Evolutionary conservation across 2,329 filamentous ascomycete genomes (phyloP), one percentile per base, ranked within the genome.

Genomic region (Stachybotrys elegans): DNA sequence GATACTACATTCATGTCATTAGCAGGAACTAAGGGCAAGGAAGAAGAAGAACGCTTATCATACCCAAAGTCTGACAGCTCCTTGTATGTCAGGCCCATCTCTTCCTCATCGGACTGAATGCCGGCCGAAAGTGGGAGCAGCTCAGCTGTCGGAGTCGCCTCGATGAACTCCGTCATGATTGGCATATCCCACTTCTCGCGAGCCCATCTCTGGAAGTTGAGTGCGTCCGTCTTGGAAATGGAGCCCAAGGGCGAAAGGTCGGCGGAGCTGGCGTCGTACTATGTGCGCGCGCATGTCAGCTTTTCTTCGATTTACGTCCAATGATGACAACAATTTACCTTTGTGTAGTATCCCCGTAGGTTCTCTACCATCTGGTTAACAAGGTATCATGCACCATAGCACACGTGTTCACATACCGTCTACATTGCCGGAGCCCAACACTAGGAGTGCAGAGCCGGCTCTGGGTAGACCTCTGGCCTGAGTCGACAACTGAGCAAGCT

Each of bases 391-490:
- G n/a, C n/a, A n/a, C n/a, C n/a, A n/a, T 42, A 22, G n/a, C 6
- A 19, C 27, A 17, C 42, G 45, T 43, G 42, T 45, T 39, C 14
- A 42, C 38, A 27, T 31, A 29, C 40, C 31, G 54, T 81, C 79
- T 8, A 83, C 81, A 53, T 85, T 86, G 13, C 78, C 79, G 4
- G 71, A 76, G 19, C 76, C 79, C 2, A 86, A 70, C 3, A 86
- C 80, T 3, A 86, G 70, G 2, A 85, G 64, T 12, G 79, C 76
- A 4, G 79, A 76, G 5, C 76, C 74, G 3, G 55, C 56, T 23
- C 72, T 69, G 5, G 68, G 68, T 3, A 73, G 66, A 17, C 75
- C 63, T n/a, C 81, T 71, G 3, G 79, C 74, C 6, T 71, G 77
- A 0, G 79, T 80, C 2, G 83, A 67, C 20, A 84, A 62, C 41